Conservation (phyloP, 768 basidiomycete species). For the Pholiota molesta region DNA sequence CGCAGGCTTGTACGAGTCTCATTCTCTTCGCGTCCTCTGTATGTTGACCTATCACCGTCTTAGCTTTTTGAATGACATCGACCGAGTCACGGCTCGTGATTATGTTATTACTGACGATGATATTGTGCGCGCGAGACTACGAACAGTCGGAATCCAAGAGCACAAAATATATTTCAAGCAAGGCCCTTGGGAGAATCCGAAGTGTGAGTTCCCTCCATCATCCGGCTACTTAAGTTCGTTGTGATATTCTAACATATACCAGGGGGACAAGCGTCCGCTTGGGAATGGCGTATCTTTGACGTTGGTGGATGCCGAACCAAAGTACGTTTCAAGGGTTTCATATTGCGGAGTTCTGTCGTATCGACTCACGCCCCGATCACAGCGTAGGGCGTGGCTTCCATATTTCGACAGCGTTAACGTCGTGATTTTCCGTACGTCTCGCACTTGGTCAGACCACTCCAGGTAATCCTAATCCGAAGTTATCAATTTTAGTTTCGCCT, state of each 20-base stretch:
- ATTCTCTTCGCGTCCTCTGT: constrained; percentile 4
- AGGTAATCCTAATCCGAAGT: not conserved
- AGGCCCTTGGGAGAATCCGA: constrained; percentile 40
- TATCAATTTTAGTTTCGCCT: constrained; percentile 54
- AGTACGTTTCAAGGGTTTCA: constrained; percentile 38
- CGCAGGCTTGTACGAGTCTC: constrained; percentile 61
- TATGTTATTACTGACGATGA: constrained; percentile 75
- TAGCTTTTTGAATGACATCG: constrained; percentile 72
- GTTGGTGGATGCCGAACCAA: constrained; percentile 75
- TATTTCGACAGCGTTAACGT: constrained; percentile 81
- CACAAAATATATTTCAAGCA: constrained; percentile 52
- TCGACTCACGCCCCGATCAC: constrained; percentile 18
- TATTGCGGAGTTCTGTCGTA: constrained; percentile 1
- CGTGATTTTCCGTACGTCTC: constrained; percentile 64
- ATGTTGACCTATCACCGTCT: constrained; percentile 1
- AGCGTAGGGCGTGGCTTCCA: constrained; percentile 81
- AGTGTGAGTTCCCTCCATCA: constrained; percentile 25
- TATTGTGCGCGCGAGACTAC: constrained; percentile 69
- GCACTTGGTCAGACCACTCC: not conserved
- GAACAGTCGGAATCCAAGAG: constrained; percentile 75
- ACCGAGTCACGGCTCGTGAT: constrained; percentile 60
- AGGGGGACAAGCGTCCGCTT: constrained; percentile 38
- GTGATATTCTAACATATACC: not conserved
- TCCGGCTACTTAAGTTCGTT: not conserved
- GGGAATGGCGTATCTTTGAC: constrained; percentile 77